Base-by-base conservation (phyloP, 2,329 filamentous ascomycete genomes). In the Neonectria ditissima region DNA sequence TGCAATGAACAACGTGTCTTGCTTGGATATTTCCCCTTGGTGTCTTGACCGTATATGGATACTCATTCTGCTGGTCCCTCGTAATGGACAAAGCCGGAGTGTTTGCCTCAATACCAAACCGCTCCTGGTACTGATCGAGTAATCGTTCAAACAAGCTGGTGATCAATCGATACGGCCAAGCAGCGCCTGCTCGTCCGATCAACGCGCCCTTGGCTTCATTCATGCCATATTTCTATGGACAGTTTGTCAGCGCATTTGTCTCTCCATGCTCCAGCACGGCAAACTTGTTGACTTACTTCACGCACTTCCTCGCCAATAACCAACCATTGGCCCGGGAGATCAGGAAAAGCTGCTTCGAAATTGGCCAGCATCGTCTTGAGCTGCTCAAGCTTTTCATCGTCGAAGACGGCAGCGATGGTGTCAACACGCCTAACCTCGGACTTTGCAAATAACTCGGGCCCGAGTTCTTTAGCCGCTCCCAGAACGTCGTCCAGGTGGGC, bases 111-210 rank as follows among this genome's bases (percentile, higher is more conserved):
- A 80, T 72, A 1, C 71, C 69, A 5, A 78, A 54, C 13, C 70
- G 73, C 0, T 62, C 57, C 1, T 62, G 59, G 52, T 75, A 72
- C 3, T 65, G 64, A 6, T 57, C 32, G 11, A 78, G 67, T 4
- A 83, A 73, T 5, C 70, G 63, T 8, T 74, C 65, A 62, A 78
- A 79, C 16, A 79, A 60, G 2, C 71, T 74, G 5, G 75, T 77
- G 4, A 81, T 74, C 16, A 83, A 74, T 10, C 77, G 62, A 59
- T 80, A 82, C 1, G 81, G 78, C 75, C 76, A 81, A 1, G 81
- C 68, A 5, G 78, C 77, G 2, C 78, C 81, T 2, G 60, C 60
- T n/a, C 37, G 28, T 4, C 50, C 45, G 3, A 54, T 24, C 6
- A 63, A 22, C 14, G 60, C 60, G 18, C 60, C 60, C 10, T 13